These are phyloP conservation scores for Carex parvula DNA, from an alignment of 176 grass and related monocot species.

Conservation along the genomic window DNA sequence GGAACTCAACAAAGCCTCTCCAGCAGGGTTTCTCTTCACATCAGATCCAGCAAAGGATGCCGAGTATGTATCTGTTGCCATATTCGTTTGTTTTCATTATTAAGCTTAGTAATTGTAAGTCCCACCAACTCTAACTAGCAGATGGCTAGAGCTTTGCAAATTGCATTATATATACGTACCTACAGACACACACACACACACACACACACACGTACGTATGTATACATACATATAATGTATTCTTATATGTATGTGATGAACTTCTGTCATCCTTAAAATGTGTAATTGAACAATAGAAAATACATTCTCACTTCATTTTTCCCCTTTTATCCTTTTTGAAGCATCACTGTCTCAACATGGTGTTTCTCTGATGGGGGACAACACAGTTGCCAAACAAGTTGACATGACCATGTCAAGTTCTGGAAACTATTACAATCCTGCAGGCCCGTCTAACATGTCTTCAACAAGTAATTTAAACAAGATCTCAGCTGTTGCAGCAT, in stretches of 20 bases:
- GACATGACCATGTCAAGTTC: slow-evolving; percentile 38
- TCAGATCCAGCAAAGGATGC: slow-evolving; percentile 65
- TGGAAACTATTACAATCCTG: slow-evolving; percentile 50
- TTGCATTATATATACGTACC: neutral
- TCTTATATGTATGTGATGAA: neutral
- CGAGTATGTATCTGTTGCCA: slow-evolving; percentile 52
- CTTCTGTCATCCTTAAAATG: slow-evolving; percentile 5
- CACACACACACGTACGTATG: too few species aligned
- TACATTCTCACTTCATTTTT: neutral
- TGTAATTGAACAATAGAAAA: neutral
- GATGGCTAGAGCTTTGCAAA: neutral
- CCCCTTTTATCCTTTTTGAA: slow-evolving; percentile 22
- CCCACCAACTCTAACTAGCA: neutral
- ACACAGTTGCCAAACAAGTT: slow-evolving; percentile 29
- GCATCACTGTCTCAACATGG: slow-evolving; percentile 39
- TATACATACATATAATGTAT: neutral
- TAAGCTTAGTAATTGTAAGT: neutral
- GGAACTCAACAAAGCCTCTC: slow-evolving; percentile 68
- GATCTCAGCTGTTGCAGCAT: slow-evolving; percentile 41
- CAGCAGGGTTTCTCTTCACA: slow-evolving; percentile 72
- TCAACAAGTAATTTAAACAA: slow-evolving; percentile 48
- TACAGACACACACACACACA: too few species aligned
- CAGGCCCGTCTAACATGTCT: slow-evolving; percentile 62
- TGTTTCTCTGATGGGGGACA: slow-evolving; percentile 21
- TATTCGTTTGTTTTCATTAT: neutral